Base-by-base conservation (phyloP, 2,329 filamentous ascomycete species). In the Dothiorella sarmentorum region DNA sequence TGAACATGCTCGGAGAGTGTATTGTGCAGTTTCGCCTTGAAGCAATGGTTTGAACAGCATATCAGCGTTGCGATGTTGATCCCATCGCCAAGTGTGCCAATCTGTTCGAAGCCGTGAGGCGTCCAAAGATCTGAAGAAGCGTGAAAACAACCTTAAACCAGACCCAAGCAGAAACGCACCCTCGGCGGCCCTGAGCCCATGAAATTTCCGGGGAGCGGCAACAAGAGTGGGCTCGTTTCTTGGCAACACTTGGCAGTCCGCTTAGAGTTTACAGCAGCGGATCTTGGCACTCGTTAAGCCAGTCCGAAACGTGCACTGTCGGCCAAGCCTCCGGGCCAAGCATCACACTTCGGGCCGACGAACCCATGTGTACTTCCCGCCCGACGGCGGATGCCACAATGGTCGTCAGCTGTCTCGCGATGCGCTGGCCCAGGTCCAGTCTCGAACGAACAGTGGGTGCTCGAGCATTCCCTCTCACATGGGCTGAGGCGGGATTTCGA, bases 221-320 rank as follows among this genome's bases (percentile, higher is more conserved):
- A 6, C 10, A 5, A 13, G 26, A 22, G 18, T 17, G 11, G 3
- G 22, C 11, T 26, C 7, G 20, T 5, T 37, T n/a, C n/a, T n/a
- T n/a, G n/a, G n/a, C n/a, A n/a, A n/a, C n/a, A n/a, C 47, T 52
- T 52, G 47, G 47, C 47, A 33, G 47, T 26, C 47, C n/a, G 47
- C 20, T 27, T 26, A 52, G 47, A 52, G 13, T 33, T 20, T 20
- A n/a, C 31, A 11, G 15, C 17, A 17, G 3, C 20, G 31, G 47
- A 33, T 35, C 47, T 52, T 52, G 47, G 47, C 47, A 9, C 11
- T 2, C 22, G 31, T 15, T 11, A 35, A 15, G 9, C 42, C 17
- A 18, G 31, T 37, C 38, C 18, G 31, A 52, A 52, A 52, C 47
- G 47, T 6, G 47, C 47, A 52, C 47, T 38, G 47, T 37, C 22